Percentiles rank a stretch among this genome's conserved stretches.
Conservation (phyloP, 805 yeast species). For the Ogataea degrootiae region DNA sequence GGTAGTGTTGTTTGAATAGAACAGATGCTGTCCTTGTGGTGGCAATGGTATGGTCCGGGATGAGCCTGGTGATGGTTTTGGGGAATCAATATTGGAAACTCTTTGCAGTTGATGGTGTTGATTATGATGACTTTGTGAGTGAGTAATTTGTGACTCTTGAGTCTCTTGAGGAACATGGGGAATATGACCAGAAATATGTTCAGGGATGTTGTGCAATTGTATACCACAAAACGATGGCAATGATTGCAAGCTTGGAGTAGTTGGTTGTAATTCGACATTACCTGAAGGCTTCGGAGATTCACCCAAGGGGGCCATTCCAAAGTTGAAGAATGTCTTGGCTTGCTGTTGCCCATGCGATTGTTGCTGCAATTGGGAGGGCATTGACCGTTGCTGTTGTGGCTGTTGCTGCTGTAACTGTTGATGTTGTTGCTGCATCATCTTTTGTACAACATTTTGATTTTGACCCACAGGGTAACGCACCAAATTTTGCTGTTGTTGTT, state of each 20-base stretch:
- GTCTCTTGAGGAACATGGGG: background rate
- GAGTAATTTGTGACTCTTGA: background rate
- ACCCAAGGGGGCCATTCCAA: conserved; percentile 10
- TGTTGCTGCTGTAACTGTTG: background rate
- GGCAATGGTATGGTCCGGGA: conserved; percentile 1
- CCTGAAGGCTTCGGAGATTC: conserved; percentile 5
- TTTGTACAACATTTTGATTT: no score
- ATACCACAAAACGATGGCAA: conserved; percentile 8
- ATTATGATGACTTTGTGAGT: background rate
- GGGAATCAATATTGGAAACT: background rate
- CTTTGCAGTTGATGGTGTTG: conserved; percentile 5
- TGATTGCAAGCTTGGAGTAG: conserved; percentile 5
- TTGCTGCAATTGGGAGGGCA: background rate
- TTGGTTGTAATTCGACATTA: conserved; percentile 1
- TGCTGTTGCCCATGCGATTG: background rate
- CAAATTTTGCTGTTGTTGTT: no score
- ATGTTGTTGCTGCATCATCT: background rate
- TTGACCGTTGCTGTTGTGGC: conserved; percentile 1
- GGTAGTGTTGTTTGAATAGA: conserved; percentile 7
- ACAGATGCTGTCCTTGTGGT: background rate
- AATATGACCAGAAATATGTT: conserved; percentile 8
- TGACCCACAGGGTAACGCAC: no score
- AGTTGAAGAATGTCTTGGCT: conserved; percentile 1
- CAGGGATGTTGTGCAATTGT: conserved; percentile 20
- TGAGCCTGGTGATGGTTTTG: background rate